Percentiles rank a stretch among this genome's conserved stretches.
Evolutionary conservation across 331 rosid genomes (phyloP).

Genomic region (Saraca asoca): DNA sequence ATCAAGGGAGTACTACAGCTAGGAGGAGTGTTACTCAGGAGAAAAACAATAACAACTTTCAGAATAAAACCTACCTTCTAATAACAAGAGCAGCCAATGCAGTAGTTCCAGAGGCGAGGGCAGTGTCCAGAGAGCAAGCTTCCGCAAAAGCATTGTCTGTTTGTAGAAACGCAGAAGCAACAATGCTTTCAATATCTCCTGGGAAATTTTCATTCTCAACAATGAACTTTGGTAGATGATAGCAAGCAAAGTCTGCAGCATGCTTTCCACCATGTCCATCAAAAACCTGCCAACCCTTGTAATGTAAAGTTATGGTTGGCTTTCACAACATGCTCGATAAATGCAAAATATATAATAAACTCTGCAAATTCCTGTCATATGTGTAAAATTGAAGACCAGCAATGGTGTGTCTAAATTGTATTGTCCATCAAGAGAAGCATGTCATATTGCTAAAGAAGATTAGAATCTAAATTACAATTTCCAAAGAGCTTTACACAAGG

Average conservation of each 20-base stretch:
- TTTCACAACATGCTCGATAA: no score
- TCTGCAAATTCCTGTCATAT: no score
- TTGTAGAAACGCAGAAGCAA: slow-evolving; percentile 74
- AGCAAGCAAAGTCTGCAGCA: slow-evolving; percentile 85
- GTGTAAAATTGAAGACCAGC: no score
- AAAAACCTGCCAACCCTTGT: slow-evolving; percentile 58
- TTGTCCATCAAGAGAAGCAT: no score
- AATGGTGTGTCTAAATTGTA: no score
- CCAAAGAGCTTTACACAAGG: no score
- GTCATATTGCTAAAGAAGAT: no score
- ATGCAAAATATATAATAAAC: no score
- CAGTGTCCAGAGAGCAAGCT: slow-evolving; percentile 71
- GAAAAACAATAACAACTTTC: slow-evolving; percentile 4
- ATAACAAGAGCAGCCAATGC: slow-evolving; percentile 77
- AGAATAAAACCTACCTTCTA: slow-evolving; percentile 64
- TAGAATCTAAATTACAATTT: no score
- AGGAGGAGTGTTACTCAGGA: background rate
- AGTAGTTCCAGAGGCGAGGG: slow-evolving; percentile 92
- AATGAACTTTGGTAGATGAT: slow-evolving; percentile 69
- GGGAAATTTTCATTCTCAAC: slow-evolving; percentile 68
- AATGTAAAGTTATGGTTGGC: no score
- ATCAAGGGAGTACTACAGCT: background rate
- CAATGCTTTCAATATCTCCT: slow-evolving; percentile 58
- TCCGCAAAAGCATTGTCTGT: slow-evolving; percentile 81
- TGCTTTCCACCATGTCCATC: slow-evolving; percentile 98